Evolutionary conservation across 2,329 filamentous ascomycete genomes (phyloP), one percentile per base, ranked within the genome.

Genomic region (Metarhizium robertsii): DNA sequence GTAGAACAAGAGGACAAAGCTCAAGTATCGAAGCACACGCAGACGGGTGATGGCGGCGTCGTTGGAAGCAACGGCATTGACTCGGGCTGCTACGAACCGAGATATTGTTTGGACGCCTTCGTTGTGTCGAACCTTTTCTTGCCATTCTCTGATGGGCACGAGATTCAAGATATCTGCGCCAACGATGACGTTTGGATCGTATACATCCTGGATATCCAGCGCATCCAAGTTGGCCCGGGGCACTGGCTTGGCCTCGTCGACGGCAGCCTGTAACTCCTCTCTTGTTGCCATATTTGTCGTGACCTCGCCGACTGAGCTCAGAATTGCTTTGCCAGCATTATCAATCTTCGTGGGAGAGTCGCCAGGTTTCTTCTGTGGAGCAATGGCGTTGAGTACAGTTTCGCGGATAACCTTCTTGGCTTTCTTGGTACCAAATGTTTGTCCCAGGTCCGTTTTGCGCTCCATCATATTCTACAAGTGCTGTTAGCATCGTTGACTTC

Each of bases 351-450:
- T 71, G n/a, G 75, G 71, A 47, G 66, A 67, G 40, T 70, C 66
- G 25, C 69, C 65, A 42, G 61, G 53, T 55, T 62, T 67, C 59
- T 67, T 71, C 64, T 68, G 67, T 46, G 75, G 70, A 46, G 71
- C 72, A 61, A 92, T 90, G 18, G 87, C 86, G 65, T 92, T 91
- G 63, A 88, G 79, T 2, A 84, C 83, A 60, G 81, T 77, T 55
- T 85, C 80, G 32, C 79, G 77, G 61, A 94, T 83, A 1, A 83
- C 86, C 73, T 92, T 92, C 76, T 85, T 87, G 25, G 89, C 87
- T 72, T 92, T 92, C 75, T 89, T 91, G 30, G 88, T 92, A 68
- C 90, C 90, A 65, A 95, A 95, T 36, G 86, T 84, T 63, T 88
- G 79, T 45, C 87, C 88, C 13, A 95, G 82, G 2, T 85, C 81